Conservation (phyloP, 192 early-diverging fungal genomes). For the Coemansia sp. region DNA sequence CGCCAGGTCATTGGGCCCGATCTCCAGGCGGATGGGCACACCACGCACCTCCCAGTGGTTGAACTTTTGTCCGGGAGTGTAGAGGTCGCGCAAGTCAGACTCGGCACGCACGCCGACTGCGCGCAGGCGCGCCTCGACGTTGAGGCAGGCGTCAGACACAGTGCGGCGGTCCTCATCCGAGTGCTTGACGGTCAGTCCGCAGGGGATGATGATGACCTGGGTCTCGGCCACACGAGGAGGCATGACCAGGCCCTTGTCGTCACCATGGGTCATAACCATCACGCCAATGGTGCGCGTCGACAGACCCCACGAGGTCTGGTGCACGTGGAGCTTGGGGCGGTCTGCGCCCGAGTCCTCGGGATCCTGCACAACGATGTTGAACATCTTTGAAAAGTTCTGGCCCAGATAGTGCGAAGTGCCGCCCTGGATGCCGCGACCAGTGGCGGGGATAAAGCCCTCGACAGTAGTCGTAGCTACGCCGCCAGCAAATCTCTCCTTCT, state of each 20-base stretch:
- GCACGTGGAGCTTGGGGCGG: conserved; percentile 79
- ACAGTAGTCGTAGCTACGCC: conserved; percentile 97
- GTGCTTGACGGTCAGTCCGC: conserved; percentile 90
- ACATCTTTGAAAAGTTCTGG: conserved; percentile 99
- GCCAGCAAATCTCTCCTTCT: conserved; percentile 99
- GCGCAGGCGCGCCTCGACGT: conserved; percentile 69
- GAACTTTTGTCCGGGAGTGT: conserved; percentile 97
- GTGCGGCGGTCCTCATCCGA: conserved; percentile 70
- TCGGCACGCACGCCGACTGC: conserved; percentile 77
- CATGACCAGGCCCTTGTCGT: conserved; percentile 97
- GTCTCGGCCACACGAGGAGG: conserved; percentile 90
- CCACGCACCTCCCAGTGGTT: conserved; percentile 99
- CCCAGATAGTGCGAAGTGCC: conserved; percentile 98
- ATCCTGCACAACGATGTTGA: conserved; percentile 91
- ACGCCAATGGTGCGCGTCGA: conserved; percentile 98
- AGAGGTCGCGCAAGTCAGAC: conserved; percentile 78
- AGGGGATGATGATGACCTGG: conserved; percentile 93
- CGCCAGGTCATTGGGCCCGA: conserved; percentile 94
- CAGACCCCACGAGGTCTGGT: conserved; percentile 99
- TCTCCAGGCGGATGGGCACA: conserved; percentile 95
- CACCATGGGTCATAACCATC: conserved; percentile 99
- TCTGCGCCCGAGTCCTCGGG: conserved; percentile 63
- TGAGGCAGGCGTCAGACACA: conserved; percentile 72
- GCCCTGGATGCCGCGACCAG: conserved; percentile 98
- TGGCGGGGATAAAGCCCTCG: conserved; percentile 96